A percentile compares a stretch with the other conserved stretches of the same genome.
phyloP scores from a whole-genome alignment of 331 rosid genomes.

The Quercus lobata region DNA sequence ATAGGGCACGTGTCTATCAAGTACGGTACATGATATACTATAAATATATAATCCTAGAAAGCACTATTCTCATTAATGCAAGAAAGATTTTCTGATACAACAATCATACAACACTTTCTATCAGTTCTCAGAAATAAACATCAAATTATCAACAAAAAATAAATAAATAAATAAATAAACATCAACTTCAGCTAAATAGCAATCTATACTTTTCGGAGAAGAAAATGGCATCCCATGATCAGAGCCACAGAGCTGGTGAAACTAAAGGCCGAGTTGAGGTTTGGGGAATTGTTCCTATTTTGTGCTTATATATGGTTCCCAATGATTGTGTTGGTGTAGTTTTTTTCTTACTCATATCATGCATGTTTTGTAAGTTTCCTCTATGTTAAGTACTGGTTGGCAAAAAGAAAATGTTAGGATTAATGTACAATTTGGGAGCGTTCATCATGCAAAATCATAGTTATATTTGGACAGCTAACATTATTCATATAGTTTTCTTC shows the following conservation, averaged over 20 bases:
- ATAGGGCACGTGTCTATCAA: conserved; percentile 7
- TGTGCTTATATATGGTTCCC: neutral
- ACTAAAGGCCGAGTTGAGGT: conserved; percentile 62
- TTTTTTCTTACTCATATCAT: neutral
- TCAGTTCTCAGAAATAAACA: neutral
- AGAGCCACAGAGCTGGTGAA: conserved; percentile 48
- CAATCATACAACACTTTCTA: neutral
- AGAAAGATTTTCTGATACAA: neutral
- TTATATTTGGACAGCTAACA: too few species aligned
- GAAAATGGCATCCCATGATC: conserved; percentile 58
- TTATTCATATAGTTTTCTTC: too few species aligned
- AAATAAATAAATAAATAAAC: neutral
- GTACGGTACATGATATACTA: neutral
- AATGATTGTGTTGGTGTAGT: neutral
- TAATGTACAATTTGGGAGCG: too few species aligned
- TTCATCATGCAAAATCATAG: neutral
- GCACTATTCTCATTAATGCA: neutral
- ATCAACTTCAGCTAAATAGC: neutral
- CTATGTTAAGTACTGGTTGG: too few species aligned
- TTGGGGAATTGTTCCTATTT: neutral
- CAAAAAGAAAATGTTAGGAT: too few species aligned
- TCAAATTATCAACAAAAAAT: too few species aligned
- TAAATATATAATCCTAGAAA: neutral
- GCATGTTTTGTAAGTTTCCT: too few species aligned
- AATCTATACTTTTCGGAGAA: neutral